phyloP scores from a whole-genome alignment of 2,329 filamentous ascomycete species.

The Trichophyton rubrum region DNA sequence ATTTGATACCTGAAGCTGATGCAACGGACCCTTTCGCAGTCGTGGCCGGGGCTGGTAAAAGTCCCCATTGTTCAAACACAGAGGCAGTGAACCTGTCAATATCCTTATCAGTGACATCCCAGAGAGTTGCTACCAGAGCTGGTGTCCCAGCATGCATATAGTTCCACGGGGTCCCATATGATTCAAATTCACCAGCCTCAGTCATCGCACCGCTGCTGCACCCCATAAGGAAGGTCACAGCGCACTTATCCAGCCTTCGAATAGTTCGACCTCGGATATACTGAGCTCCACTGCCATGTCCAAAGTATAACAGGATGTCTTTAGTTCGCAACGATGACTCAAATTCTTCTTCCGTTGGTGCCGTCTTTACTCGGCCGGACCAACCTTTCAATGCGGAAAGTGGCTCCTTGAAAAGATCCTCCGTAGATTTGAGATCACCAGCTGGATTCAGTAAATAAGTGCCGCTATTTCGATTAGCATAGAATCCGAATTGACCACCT shows the following conservation, averaged over 20 bases:
- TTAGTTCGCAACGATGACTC: constrained; percentile 51
- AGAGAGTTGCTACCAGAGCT: constrained; percentile 81
- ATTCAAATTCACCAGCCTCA: constrained; percentile 77
- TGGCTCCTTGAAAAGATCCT: constrained; percentile 57
- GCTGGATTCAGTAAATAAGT: constrained; percentile 80
- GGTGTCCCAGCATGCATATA: constrained; percentile 82
- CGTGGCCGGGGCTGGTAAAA: constrained; percentile 35
- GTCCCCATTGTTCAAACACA: constrained; percentile 75
- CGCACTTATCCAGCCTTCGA: constrained; percentile 63
- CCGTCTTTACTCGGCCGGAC: constrained; percentile 54
- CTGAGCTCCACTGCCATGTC: constrained; percentile 87
- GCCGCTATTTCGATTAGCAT: constrained; percentile 37
- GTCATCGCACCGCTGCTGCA: constrained; percentile 75
- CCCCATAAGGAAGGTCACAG: constrained; percentile 81
- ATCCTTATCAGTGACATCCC: constrained; percentile 96
- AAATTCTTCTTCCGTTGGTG: constrained; percentile 68
- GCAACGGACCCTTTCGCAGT: neutral
- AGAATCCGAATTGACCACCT: constrained; percentile 33
- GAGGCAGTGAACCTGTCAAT: constrained; percentile 82
- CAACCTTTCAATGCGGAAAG: constrained; percentile 48
- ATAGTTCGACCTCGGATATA: constrained; percentile 81
- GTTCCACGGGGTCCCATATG: constrained; percentile 78
- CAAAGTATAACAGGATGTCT: constrained; percentile 81
- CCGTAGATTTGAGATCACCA: constrained; percentile 68
- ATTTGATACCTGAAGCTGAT: neutral